Evolutionary conservation across 2,329 filamentous ascomycete species (phyloP), one percentile per base, ranked within the genome.

Genomic region (Pyrenochaeta sp.): DNA sequence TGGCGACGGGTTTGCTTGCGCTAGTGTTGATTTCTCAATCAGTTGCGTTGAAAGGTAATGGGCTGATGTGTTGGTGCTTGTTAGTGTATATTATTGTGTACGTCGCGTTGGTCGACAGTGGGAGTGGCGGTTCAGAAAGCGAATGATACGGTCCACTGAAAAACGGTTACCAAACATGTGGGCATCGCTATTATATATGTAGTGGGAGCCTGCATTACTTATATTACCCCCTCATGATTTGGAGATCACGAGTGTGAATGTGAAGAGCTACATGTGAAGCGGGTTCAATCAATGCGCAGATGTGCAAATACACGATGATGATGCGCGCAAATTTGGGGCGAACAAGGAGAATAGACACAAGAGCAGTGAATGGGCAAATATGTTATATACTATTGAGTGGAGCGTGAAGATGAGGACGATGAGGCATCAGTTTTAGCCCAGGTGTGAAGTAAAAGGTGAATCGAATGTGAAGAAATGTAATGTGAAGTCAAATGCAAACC

Each of bases 111-210:
- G 29, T 27, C 4, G n/a, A 7, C 39, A 27, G 29, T 18, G 15
- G 9, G 45, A 33, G 39, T 43, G 18, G 33, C 41, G 54, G 32
- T 58, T 40, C 20, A 63, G 32, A 30, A 51, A 53, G 32, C 47
- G 54, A 46, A 50, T 52, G 36, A 64, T 45, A 47, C 51, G 58
- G 17, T 60, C 40, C 54, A 56, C 41, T 47, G 42, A 57, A 29
- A 27, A 17, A 18, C 17, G 20, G 20, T 15, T 36, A 15, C 20
- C 29, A 11, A 29, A 7, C 21, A 15, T 43, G 20, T 47, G 33
- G 27, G 7, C 6, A n/a, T 31, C 14, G 15, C 14, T 27, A 17
- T 44, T 29, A 15, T 51, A 14, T 10, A 39, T 31, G 17, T n/a
- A 31, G 21, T 7, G 37, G 3, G 21, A 11, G 35, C 18, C 27